Conservation (phyloP, 345 rosid genomes). For the Citrus mangshanensis region DNA sequence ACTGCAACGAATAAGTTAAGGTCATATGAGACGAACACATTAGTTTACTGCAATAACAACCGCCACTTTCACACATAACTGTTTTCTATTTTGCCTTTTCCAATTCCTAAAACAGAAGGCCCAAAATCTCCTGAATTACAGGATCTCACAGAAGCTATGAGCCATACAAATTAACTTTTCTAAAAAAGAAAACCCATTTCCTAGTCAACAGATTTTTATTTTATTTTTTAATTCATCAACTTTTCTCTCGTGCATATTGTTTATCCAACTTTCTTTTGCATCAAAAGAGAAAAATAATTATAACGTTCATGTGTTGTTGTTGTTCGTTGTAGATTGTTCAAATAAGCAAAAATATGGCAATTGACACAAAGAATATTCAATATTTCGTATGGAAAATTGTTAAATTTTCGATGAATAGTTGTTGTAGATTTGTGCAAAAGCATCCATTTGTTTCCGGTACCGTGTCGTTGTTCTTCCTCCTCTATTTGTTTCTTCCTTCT, state of each 20-base stretch:
- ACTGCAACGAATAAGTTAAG: background rate
- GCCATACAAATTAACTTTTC: slow-evolving; percentile 27
- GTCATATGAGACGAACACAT: background rate
- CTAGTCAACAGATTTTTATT: background rate
- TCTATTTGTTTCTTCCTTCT: slow-evolving; percentile 52
- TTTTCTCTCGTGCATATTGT: background rate
- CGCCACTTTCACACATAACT: slow-evolving; percentile 4
- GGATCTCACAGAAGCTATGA: slow-evolving; percentile 31
- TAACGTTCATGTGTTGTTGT: background rate
- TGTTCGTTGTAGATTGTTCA: background rate
- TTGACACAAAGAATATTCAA: slow-evolving; percentile 44
- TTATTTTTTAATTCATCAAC: background rate
- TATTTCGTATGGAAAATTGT: slow-evolving; percentile 39
- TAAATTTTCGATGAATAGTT: slow-evolving; percentile 28
- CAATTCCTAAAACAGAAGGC: slow-evolving; percentile 14
- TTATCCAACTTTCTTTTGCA: background rate
- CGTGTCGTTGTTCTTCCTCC: slow-evolving; percentile 26
- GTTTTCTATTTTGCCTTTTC: slow-evolving; percentile 33
- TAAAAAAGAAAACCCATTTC: slow-evolving; percentile 18
- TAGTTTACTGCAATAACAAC: background rate
- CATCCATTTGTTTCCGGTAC: slow-evolving; percentile 48
- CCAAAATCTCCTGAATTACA: slow-evolving; percentile 27
- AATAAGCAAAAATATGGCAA: slow-evolving; percentile 36
- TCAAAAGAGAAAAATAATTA: background rate
- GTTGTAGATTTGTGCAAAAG: slow-evolving; percentile 28